Conservation (phyloP, 2,329 filamentous ascomycete species). For the Metarhizium rileyi region DNA sequence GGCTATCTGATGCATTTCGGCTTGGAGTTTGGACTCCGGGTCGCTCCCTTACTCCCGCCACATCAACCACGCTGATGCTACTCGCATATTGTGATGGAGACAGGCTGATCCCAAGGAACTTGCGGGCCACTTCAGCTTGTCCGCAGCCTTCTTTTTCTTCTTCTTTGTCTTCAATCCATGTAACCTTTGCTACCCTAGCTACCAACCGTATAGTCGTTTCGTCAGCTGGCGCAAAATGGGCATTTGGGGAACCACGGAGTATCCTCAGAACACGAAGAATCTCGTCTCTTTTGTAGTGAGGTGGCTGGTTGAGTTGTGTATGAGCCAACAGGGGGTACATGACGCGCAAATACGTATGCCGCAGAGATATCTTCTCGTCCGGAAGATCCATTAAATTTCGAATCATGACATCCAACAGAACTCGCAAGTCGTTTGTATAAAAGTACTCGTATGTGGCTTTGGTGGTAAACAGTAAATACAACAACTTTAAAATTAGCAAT, state of each 20-base stretch:
- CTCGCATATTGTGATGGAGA: slow-evolving; percentile 57
- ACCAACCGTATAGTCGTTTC: slow-evolving; percentile 72
- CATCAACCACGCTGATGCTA: slow-evolving; percentile 64
- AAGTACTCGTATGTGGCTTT: slow-evolving; percentile 93
- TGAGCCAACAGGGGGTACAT: slow-evolving; percentile 84
- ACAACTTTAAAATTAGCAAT: slow-evolving; percentile 87
- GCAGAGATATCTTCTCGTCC: slow-evolving; percentile 64
- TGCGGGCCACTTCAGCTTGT: slow-evolving; percentile 41
- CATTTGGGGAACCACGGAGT: slow-evolving; percentile 52
- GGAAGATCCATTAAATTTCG: slow-evolving; percentile 94
- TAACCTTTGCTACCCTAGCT: slow-evolving; percentile 61
- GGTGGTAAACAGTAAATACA: slow-evolving; percentile 93
- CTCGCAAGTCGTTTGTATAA: slow-evolving; percentile 92
- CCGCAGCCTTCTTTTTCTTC: slow-evolving; percentile 23
- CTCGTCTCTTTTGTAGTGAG: slow-evolving; percentile 86
- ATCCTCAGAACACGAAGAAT: slow-evolving; percentile 66
- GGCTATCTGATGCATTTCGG: slow-evolving; percentile 31
- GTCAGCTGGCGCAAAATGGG: slow-evolving; percentile 72
- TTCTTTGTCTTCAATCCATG: slow-evolving; percentile 49
- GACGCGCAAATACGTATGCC: slow-evolving; percentile 91
- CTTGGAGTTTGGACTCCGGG: slow-evolving; percentile 76
- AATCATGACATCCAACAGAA: slow-evolving; percentile 90
- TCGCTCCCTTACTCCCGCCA: slow-evolving; percentile 72
- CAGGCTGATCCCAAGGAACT: slow-evolving; percentile 62
- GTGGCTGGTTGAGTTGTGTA: slow-evolving; percentile 77